A percentile compares a stretch with the other conserved stretches of the same genome.
These are phyloP conservation scores for Fusarium temperatum DNA, from an alignment of 2,329 filamentous ascomycete species.

Conservation along the genomic window DNA sequence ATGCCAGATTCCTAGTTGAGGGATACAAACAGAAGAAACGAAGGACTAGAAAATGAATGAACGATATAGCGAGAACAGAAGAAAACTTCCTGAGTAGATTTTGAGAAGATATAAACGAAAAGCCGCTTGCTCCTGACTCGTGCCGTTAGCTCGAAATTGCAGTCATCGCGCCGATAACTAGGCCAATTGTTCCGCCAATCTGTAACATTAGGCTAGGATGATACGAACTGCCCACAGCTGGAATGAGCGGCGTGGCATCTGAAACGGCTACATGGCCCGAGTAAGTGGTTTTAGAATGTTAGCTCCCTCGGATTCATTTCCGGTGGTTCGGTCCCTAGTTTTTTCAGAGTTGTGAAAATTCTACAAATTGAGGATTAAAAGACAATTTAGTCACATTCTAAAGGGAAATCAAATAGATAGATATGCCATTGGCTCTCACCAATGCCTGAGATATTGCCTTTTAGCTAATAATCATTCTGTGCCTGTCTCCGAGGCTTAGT, in stretches of 20 bases:
- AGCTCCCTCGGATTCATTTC: neutral
- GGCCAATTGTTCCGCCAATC: neutral
- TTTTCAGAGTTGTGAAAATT: neutral
- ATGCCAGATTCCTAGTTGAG: neutral
- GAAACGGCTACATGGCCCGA: neutral
- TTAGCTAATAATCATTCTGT: too few relatives aligned
- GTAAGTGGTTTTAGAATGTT: neutral
- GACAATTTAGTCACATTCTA: accelerated
- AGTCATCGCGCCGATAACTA: neutral
- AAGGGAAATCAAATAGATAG: neutral
- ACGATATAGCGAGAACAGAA: neutral
- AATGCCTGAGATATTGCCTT: too few relatives aligned
- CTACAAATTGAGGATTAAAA: neutral
- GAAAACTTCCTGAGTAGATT: accelerated
- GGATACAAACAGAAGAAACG: neutral
- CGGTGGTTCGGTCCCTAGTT: neutral
- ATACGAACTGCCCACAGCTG: neutral
- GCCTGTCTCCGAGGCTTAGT: neutral
- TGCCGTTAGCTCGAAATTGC: neutral
- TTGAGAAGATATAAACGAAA: neutral
- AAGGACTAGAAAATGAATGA: neutral
- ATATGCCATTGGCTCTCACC: too few relatives aligned
- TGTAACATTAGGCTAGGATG: neutral
- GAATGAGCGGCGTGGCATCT: neutral
- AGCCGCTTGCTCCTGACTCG: neutral